phyloP scores from a whole-genome alignment of 306 rosid species.

The Lupinus albus region DNA sequence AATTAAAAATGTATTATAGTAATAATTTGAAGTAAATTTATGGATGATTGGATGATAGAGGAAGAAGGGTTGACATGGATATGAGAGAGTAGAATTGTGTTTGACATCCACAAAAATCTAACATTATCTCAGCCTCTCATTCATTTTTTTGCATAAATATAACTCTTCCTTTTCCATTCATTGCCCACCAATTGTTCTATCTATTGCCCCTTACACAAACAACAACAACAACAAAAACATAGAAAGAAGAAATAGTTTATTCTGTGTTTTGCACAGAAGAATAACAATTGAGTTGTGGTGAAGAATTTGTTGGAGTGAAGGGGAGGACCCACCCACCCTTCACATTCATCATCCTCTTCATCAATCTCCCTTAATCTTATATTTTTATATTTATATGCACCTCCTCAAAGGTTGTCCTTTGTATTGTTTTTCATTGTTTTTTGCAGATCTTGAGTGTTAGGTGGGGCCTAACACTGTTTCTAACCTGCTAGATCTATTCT shows the following conservation, averaged over 20 bases:
- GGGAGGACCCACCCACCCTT: conserved; percentile 51
- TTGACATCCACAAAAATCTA: conserved; percentile 55
- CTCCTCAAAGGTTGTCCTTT: conserved; percentile 38
- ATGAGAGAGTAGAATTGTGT: conserved; percentile 33
- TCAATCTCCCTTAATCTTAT: conserved; percentile 32
- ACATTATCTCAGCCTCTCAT: conserved; percentile 50
- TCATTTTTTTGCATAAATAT: not conserved
- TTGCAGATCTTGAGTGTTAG: conserved; percentile 46
- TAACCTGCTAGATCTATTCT: conserved; percentile 52
- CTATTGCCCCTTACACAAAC: conserved; percentile 39
- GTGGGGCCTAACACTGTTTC: conserved; percentile 44
- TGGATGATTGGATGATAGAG: conserved; percentile 29
- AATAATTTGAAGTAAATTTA: not conserved
- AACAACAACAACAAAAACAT: conserved; percentile 10
- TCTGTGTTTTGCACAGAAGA: conserved; percentile 46
- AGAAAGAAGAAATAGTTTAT: conserved; percentile 7
- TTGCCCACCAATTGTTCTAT: conserved; percentile 35
- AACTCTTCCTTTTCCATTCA: too few species aligned
- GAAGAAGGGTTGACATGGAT: conserved; percentile 38
- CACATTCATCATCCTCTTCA: conserved; percentile 55
- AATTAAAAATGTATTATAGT: too few species aligned
- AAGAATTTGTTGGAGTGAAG: conserved; percentile 52
- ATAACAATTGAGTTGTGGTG: conserved; percentile 55
- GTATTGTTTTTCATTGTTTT: conserved; percentile 36
- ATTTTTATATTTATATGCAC: not conserved